Conservation (phyloP, 352 stramenopile genomes). For the Pythium guiyangense region DNA sequence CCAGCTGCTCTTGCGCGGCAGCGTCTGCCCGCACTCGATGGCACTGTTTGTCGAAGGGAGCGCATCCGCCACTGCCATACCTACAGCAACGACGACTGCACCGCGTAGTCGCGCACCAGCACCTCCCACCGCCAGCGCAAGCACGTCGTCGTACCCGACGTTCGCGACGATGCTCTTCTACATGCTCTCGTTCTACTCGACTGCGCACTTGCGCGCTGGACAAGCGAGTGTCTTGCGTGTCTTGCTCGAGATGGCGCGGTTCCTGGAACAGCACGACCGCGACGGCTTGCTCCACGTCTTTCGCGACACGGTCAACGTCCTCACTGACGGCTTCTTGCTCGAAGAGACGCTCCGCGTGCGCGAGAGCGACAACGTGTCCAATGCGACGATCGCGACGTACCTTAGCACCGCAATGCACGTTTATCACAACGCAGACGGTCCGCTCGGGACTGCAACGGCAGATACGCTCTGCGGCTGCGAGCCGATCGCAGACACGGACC, state of each 20-base stretch:
- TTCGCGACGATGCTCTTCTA: slow-evolving; percentile 69
- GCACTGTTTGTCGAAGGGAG: slow-evolving; percentile 43
- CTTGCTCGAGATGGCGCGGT: slow-evolving; percentile 46
- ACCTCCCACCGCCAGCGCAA: background rate
- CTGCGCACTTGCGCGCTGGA: slow-evolving; percentile 23
- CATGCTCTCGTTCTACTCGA: slow-evolving; percentile 69
- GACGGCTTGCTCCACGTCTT: slow-evolving; percentile 68
- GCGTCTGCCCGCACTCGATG: slow-evolving; percentile 54
- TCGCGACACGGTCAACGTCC: slow-evolving; percentile 38
- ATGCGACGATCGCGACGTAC: slow-evolving; percentile 37
- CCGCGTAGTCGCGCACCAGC: background rate
- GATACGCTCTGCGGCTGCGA: slow-evolving; percentile 44
- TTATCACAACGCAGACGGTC: slow-evolving; percentile 55
- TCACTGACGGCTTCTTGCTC: slow-evolving; percentile 54
- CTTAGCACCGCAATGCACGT: slow-evolving; percentile 58
- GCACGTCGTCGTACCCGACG: slow-evolving; percentile 33
- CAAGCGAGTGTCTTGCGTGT: slow-evolving; percentile 46
- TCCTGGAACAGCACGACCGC: slow-evolving; percentile 46
- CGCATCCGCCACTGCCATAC: background rate
- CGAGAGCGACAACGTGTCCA: slow-evolving; percentile 15
- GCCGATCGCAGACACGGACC: slow-evolving; percentile 19
- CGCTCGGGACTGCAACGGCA: slow-evolving; percentile 28
- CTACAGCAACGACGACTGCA: background rate
- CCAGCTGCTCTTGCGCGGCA: slow-evolving; percentile 32
- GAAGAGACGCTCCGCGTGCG: slow-evolving; percentile 38